Conservation (phyloP, 23 red algal genomes). For the Gracilaria domingensis region DNA sequence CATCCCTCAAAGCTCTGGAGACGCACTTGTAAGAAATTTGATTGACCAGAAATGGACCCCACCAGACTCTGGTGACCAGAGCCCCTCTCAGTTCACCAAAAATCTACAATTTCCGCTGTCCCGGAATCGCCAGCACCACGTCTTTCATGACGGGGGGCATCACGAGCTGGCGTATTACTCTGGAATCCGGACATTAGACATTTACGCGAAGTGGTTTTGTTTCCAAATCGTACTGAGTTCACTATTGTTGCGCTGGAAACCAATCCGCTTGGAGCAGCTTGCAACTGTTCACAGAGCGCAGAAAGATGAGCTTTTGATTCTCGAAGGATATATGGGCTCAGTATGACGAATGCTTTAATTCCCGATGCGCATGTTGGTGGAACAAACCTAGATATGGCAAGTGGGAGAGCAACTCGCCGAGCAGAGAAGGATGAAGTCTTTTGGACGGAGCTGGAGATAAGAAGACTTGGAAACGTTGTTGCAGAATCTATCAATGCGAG, state of each 20-base stretch:
- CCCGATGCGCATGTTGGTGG: neutral
- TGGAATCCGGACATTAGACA: too few relatives aligned
- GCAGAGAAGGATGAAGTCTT: constrained; percentile 64
- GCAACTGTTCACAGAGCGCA: neutral
- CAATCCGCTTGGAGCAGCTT: neutral
- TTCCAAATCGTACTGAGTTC: too few relatives aligned
- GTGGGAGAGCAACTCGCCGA: neutral
- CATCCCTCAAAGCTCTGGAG: neutral
- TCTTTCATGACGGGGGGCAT: neutral
- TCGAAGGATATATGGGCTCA: neutral
- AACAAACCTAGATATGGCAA: neutral
- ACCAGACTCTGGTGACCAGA: neutral
- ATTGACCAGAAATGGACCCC: neutral
- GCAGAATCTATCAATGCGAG: constrained; percentile 54
- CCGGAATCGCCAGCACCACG: too few relatives aligned
- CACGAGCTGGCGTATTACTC: too few relatives aligned
- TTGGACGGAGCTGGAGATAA: constrained; percentile 74
- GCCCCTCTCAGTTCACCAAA: neutral
- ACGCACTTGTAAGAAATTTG: neutral
- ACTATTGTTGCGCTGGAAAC: neutral
- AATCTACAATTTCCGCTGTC: constrained; percentile 10
- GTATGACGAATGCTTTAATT: neutral
- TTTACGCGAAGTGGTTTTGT: too few relatives aligned
- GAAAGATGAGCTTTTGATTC: constrained; percentile 3
- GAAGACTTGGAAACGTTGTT: constrained; percentile 69